These are phyloP conservation scores for Cryphonectria naterciae DNA, from an alignment of 2,329 filamentous ascomycete species.

Conservation along the genomic window DNA sequence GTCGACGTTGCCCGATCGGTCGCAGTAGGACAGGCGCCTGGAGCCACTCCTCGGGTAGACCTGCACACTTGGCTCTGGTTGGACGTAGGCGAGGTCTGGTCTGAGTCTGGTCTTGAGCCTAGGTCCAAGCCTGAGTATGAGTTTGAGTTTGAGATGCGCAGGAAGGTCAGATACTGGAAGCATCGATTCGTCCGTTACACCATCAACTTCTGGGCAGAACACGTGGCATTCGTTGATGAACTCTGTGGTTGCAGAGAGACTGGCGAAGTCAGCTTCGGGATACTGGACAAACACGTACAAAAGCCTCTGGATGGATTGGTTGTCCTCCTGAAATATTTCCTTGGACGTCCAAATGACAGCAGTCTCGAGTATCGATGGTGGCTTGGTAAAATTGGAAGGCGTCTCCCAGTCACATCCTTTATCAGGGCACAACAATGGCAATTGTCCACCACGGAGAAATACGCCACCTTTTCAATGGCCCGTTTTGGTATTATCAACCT, in stretches of 20 bases:
- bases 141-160: too few relatives aligned
- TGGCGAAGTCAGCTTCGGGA: not conserved
- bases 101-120: too few relatives aligned
- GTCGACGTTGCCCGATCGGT: not conserved
- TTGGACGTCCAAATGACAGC: not conserved
- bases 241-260: not conserved
- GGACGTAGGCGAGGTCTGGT: not conserved
- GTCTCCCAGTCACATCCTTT: too few relatives aligned
- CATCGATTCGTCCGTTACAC: not conserved
- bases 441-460: not conserved
- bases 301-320: not conserved
- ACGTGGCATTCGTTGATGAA: not conserved
- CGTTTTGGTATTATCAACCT: not conserved
- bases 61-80: not conserved
- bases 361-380: not conserved
- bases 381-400: not conserved
- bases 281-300: not conserved
- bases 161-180: not conserved
- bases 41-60: not conserved
- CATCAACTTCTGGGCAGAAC: not conserved
- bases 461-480: not conserved
- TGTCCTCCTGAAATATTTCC: not conserved
- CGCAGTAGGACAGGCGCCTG: not conserved
- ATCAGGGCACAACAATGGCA: too few relatives aligned
- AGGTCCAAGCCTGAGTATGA: too few relatives aligned